Conservation (phyloP, 139 green algal genomes). For the Micromonas commoda region DNA sequence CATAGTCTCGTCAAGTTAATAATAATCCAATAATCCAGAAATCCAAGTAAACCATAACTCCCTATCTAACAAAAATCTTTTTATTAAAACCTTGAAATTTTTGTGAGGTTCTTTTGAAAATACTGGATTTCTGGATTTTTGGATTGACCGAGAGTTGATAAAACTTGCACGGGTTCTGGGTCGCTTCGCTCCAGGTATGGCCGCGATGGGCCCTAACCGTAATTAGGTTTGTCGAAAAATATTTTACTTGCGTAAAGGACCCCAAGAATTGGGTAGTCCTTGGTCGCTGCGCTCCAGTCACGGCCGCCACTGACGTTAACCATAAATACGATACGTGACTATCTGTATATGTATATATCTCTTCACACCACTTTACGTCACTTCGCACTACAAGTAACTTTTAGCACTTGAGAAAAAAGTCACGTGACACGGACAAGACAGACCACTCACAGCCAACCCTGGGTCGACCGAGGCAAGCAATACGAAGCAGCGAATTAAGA, state of each 20-base stretch:
- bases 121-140: slow-evolving; percentile 3
- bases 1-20: too few relatives aligned
- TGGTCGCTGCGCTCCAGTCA: not conserved
- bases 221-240: slow-evolving; percentile 1
- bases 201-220: not conserved
- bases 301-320: not conserved
- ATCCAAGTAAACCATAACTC: slow-evolving; percentile 2
- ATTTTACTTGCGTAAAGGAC: not conserved
- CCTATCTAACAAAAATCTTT: slow-evolving; percentile 1
- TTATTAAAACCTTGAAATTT: not conserved
- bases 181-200: not conserved
- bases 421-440: too few relatives aligned
- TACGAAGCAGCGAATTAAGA: too few relatives aligned
- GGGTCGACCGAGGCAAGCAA: too few relatives aligned
- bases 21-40: slow-evolving; percentile 1
- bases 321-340: slow-evolving; percentile 1
- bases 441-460: too few relatives aligned
- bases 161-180: not conserved
- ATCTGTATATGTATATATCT: not conserved
- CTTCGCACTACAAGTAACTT: not conserved
- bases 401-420: not conserved
- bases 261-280: not conserved
- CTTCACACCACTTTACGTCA: slow-evolving; percentile 1
- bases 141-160: slow-evolving; percentile 1
- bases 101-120: slow-evolving; percentile 3